Percentiles rank a stretch among this genome's conserved stretches.
Conservation (phyloP, 371 early-diverging fungal species). For the Batrachochytrium dendrobatidis region DNA sequence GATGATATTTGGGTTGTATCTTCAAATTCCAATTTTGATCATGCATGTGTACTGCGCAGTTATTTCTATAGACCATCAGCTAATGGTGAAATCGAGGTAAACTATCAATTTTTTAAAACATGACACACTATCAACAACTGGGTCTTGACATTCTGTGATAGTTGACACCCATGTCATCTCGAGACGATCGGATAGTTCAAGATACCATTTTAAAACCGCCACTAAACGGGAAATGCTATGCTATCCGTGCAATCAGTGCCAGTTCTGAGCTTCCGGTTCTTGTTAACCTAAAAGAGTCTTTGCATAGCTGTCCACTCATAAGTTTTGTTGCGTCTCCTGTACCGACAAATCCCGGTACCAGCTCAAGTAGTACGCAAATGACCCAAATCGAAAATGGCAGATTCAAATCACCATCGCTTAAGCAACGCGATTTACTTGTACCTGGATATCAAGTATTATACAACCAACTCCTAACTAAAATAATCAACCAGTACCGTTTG, state of each 20-base stretch:
- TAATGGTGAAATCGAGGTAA: constrained; percentile 44
- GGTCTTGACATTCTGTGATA: neutral
- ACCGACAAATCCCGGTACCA: constrained; percentile 15
- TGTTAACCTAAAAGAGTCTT: constrained; percentile 25
- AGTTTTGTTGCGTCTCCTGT: constrained; percentile 12
- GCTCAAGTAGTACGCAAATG: too few relatives aligned
- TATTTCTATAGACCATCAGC: constrained; percentile 54
- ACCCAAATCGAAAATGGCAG: constrained; percentile 9
- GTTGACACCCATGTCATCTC: constrained; percentile 8
- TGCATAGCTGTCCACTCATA: neutral
- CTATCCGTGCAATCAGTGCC: constrained; percentile 57
- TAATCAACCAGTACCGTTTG: constrained; percentile 36
- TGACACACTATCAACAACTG: constrained; percentile 8
- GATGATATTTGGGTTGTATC: constrained; percentile 69
- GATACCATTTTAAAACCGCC: neutral
- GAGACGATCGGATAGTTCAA: constrained; percentile 5
- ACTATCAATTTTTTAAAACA: constrained; percentile 40
- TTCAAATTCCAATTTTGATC: constrained; percentile 33
- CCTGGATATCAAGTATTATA: constrained; percentile 6
- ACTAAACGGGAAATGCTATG: constrained; percentile 32
- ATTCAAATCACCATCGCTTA: constrained; percentile 14
- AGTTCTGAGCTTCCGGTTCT: constrained; percentile 70
- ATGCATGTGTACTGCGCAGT: constrained; percentile 49
- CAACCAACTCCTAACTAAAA: constrained; percentile 19
- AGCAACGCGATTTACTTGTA: neutral